Base-by-base conservation (phyloP, 1,284 basidiomycete species). In the Malassezia yamatoensis region DNA sequence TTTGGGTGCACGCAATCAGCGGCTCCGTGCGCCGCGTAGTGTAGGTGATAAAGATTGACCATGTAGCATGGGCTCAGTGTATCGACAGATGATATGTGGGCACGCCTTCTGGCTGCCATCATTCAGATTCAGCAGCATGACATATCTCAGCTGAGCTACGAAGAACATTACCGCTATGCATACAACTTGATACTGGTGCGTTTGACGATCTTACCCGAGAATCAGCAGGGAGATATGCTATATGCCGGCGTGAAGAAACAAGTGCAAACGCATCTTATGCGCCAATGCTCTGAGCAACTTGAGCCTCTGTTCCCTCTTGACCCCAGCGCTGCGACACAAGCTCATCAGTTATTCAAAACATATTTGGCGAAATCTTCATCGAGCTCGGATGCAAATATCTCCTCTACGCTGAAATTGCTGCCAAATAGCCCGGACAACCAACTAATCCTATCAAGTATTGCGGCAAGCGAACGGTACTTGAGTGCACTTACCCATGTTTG, bases 111-210 rank as follows among this genome's bases (percentile, higher is more conserved):
- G 16, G 79, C 80, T 53, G 96, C 96, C 63, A 91, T 99, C 65
- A 81, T 83, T 55, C 88, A 96, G 79, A 98, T 99, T 54, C 89
- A 94, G 76, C 87, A 89, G 66, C 89, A 94, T 77, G 88, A 94
- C 76, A 89, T 90, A 7, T 84, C 84, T 53, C 86, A 85, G 69
- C 83, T 99, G 32, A 94, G 89, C 13, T 98, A 91, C 70, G 94
- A 98, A 76, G 93, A 96, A 78, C 90, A 93, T 69, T 90, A 94
- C 40, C 60, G 67, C 18, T 68, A 68, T 33, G 66, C 65, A 12
- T 68, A 74, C 66, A 70, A 68, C 47, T 61, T 71, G 39, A 66
- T 73, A 24, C 56, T 74, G 29, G 58, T 65, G 32, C 54, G 63
- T 55, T 20, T n/a, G 13, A 13, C n/a, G 38, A 8, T 20, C 12